Conservation (phyloP, 768 basidiomycete genomes). For the Albatrellus ellisii region DNA sequence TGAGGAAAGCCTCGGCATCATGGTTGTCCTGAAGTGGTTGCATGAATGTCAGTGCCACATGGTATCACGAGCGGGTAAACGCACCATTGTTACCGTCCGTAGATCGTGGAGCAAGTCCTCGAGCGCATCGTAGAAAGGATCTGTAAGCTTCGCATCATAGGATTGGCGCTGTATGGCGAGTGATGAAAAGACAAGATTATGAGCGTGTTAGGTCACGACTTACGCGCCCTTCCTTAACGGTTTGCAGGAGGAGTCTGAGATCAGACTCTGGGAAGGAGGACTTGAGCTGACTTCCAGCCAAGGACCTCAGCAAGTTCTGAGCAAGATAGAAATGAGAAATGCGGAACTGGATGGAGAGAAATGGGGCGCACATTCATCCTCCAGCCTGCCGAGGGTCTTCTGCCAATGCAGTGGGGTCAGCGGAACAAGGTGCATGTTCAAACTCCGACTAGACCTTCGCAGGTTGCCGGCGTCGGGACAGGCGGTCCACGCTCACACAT, state of each 20-base stretch:
- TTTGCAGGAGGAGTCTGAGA: slow-evolving; percentile 68
- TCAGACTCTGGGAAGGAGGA: slow-evolving; percentile 47
- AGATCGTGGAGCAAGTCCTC: slow-evolving; percentile 84
- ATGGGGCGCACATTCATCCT: slow-evolving; percentile 26
- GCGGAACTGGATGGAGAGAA: slow-evolving; percentile 19
- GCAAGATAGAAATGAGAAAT: slow-evolving; percentile 1
- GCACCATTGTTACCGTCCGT: slow-evolving; percentile 57
- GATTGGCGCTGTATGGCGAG: slow-evolving; percentile 24
- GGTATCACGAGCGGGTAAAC: slow-evolving; percentile 21
- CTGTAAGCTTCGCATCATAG: slow-evolving; percentile 59
- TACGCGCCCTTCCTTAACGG: slow-evolving; percentile 84
- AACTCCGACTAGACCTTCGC: slow-evolving; percentile 15
- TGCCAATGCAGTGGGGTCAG: slow-evolving; percentile 16
- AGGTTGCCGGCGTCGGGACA: neutral
- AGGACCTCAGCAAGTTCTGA: slow-evolving; percentile 85
- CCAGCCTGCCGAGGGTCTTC: slow-evolving; percentile 15
- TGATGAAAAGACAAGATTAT: slow-evolving; percentile 16
- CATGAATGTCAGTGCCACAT: slow-evolving; percentile 17
- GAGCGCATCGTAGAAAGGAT: slow-evolving; percentile 88
- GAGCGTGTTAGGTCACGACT: slow-evolving; percentile 23
- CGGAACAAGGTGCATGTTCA: slow-evolving; percentile 17
- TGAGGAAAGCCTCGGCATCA: slow-evolving; percentile 87
- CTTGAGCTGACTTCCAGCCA: slow-evolving; percentile 67
- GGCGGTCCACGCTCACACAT: no score
- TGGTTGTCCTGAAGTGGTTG: slow-evolving; percentile 50